phyloP scores from a whole-genome alignment of 2,329 filamentous ascomycete genomes.

The Talaromyces sp. region DNA sequence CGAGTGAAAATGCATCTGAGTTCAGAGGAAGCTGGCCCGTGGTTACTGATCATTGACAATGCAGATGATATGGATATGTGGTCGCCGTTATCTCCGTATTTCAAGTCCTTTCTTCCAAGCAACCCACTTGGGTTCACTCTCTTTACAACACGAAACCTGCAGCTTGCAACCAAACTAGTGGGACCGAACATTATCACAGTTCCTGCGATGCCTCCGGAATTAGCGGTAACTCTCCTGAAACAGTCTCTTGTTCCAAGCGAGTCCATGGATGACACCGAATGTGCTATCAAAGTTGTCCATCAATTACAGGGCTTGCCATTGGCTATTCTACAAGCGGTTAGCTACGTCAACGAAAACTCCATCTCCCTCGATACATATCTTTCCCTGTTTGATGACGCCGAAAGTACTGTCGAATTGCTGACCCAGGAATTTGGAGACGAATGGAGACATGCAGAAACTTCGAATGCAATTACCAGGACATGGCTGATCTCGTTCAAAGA shows the following conservation, averaged over 20 bases:
- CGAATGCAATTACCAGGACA: constrained; percentile 36
- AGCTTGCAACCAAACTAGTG: constrained; percentile 21
- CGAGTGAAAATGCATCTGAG: constrained; percentile 18
- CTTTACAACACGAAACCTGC: constrained; percentile 27
- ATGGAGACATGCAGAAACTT: constrained; percentile 28
- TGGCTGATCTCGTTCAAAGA: constrained; percentile 41
- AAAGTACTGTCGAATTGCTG: constrained; percentile 32
- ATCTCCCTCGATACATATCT: constrained; percentile 22
- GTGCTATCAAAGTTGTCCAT: constrained; percentile 11
- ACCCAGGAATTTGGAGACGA: constrained; percentile 36
- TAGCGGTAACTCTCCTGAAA: constrained; percentile 17
- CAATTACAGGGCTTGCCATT: constrained; percentile 23
- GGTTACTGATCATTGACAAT: constrained; percentile 26
- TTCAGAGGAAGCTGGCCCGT: constrained; percentile 19
- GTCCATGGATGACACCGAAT: not conserved
- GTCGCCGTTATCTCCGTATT: constrained; percentile 20
- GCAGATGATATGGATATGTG: constrained; percentile 26
- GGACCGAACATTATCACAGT: constrained; percentile 19
- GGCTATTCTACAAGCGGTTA: constrained; percentile 24
- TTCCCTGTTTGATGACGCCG: constrained; percentile 24
- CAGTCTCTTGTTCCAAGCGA: constrained; percentile 3
- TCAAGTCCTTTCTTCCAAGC: constrained; percentile 23
- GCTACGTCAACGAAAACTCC: constrained; percentile 23
- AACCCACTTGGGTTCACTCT: constrained; percentile 26
- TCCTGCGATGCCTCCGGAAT: constrained; percentile 15